Percentiles rank a stretch among this genome's conserved stretches.
Evolutionary conservation across 345 rosid species (phyloP).

Genomic region (Raphanus sativus): DNA sequence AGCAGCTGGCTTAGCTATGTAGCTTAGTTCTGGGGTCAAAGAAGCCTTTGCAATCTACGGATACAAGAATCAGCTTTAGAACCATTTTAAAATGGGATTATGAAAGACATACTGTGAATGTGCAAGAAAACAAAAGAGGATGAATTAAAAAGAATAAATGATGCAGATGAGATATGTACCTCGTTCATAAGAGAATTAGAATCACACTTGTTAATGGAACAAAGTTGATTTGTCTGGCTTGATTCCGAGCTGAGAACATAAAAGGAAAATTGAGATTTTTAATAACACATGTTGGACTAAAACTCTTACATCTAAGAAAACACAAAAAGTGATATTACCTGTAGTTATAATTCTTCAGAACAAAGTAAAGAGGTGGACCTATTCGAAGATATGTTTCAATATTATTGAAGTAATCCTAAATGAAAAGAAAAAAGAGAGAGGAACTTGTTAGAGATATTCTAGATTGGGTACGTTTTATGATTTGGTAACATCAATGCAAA

Average conservation of each 20-base stretch:
- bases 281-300: conserved; percentile 31
- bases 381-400: conserved; percentile 80
- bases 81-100: no score
- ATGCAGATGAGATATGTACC: conserved; percentile 44
- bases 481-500: conserved; percentile 19
- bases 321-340: conserved; percentile 51
- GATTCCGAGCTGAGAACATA: conserved; percentile 81
- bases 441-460: conserved; percentile 25
- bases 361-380: conserved; percentile 93
- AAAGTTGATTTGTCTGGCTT: conserved; percentile 77
- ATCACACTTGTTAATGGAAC: conserved; percentile 94
- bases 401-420: conserved; percentile 85
- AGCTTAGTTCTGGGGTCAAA: conserved; percentile 73
- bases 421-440: conserved; percentile 23
- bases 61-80: conserved; percentile 5
- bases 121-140: neutral
- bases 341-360: conserved; percentile 86
- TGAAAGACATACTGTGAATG: neutral
- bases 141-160: neutral
- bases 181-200: conserved; percentile 85
- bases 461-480: neutral
- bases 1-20: conserved; percentile 98
- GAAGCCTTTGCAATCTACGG: conserved; percentile 83
- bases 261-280: conserved; percentile 22
- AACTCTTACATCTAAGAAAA: conserved; percentile 1